Conservation (phyloP, 1,139 yeast genomes). For the Pichia sp. region DNA sequence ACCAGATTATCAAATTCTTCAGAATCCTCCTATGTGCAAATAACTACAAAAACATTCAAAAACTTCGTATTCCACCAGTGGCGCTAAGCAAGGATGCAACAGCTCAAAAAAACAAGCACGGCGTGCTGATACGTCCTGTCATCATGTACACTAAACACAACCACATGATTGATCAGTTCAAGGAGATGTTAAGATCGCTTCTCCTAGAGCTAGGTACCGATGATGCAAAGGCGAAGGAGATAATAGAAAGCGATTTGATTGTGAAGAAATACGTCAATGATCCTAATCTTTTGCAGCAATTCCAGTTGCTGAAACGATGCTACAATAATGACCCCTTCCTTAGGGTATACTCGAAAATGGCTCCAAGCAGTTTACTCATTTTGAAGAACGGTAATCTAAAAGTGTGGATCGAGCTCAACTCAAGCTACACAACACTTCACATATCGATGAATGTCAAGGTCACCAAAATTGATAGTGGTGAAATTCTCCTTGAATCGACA, state of each 20-base stretch:
- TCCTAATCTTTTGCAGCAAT: constrained; percentile 20
- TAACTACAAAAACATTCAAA: constrained; percentile 48
- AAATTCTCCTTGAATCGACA: constrained; percentile 42
- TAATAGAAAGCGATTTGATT: constrained; percentile 15
- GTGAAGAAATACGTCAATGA: constrained; percentile 23
- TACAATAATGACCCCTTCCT: constrained; percentile 25
- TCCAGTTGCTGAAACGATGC: constrained; percentile 5
- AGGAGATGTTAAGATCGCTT: constrained; percentile 35
- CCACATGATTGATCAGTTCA: constrained; percentile 42
- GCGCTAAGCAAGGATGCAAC: constrained; percentile 25
- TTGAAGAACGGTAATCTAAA: constrained; percentile 19
- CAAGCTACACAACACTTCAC: constrained; percentile 23
- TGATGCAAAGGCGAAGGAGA: constrained; percentile 11
- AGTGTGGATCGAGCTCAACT: constrained; percentile 26
- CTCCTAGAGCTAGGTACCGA: constrained; percentile 4
- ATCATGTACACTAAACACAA: constrained; percentile 69
- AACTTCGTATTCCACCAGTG: constrained; percentile 48
- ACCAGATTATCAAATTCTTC: constrained; percentile 47
- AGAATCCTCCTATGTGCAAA: constrained; percentile 60
- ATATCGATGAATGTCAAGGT: constrained; percentile 23
- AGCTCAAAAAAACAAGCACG: constrained; percentile 31
- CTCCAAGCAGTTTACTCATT: constrained; percentile 27
- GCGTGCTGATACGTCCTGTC: constrained; percentile 53
- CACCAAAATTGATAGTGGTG: constrained; percentile 12
- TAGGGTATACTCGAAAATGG: constrained; percentile 22